phyloP scores from a whole-genome alignment of 345 rosid species.

The Camelina sativa region DNA sequence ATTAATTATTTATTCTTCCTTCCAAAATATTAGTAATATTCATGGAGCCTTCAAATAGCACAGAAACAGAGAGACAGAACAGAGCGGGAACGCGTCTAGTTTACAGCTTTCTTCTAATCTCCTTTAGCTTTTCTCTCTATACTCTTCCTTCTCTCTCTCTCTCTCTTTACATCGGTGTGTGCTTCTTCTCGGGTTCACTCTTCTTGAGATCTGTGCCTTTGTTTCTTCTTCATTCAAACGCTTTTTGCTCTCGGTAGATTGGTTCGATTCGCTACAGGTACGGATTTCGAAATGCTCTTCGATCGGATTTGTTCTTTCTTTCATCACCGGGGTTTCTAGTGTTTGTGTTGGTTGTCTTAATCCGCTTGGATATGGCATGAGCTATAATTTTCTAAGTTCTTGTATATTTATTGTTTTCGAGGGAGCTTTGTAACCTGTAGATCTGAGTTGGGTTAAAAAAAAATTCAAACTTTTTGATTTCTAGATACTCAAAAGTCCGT shows the following conservation, averaged over 20 bases:
- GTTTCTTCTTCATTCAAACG: constrained; percentile 16
- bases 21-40: not conserved
- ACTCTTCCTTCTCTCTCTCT: constrained; percentile 11
- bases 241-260: constrained; percentile 20
- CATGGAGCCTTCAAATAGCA: constrained; percentile 50
- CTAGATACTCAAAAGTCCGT: constrained; percentile 2
- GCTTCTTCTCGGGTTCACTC: too few species aligned
- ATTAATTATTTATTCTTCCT: not conserved
- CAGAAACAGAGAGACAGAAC: constrained; percentile 36
- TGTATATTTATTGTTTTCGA: too few species aligned
- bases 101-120: constrained; percentile 31
- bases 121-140: constrained; percentile 34
- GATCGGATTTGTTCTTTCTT: constrained; percentile 17
- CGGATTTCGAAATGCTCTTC: constrained; percentile 38
- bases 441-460: constrained; percentile 32
- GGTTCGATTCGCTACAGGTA: constrained; percentile 45
- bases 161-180: not conserved
- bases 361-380: too few species aligned
- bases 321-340: constrained; percentile 15
- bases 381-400: too few species aligned
- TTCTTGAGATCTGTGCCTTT: constrained; percentile 50
- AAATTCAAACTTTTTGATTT: constrained; percentile 3
- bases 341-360: constrained; percentile 13
- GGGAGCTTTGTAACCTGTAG: constrained; percentile 15
- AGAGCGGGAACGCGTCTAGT: constrained; percentile 55